Base-by-base conservation (phyloP, 495 filamentous ascomycete genomes). In the Podospora appendiculata region DNA sequence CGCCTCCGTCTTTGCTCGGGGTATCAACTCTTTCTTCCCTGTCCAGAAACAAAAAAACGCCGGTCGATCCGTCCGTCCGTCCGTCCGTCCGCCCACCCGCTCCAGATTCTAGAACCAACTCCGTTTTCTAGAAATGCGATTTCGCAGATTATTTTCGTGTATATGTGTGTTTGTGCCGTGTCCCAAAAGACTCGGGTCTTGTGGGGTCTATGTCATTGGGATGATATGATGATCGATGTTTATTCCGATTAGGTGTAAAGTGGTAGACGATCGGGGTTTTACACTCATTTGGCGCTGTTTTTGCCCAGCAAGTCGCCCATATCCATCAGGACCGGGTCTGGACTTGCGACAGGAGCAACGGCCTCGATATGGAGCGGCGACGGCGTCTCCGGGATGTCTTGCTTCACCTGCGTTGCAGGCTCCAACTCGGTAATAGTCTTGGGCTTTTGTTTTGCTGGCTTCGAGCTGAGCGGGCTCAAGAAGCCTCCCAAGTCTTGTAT, bases 401-500 rank as follows among this genome's bases (percentile, higher is more conserved):
- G 48, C 44, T 53, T 49, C 25, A 50, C 58, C 48, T 70, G 70
- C 40, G 65, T 58, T 32, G 72, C 70, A 18, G 70, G 54, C 48
- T 63, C 65, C 32, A 69, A 61, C 44, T 68, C 67, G 16, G 66
- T 60, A 13, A 25, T 54, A 41, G 57, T 61, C 46, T 51, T 51
- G 4, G 44, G 14, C 39, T 57, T 65, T 25, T 58, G 50, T 19
- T 48, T 55, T 4, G 60, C 43, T 3, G 59, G 56, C 14, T 47
- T 67, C 12, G 59, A 41, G 12, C 54, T 59, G 7, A 60, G 55
- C 25, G 65, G 71, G 18, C 38, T 67, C 50, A 80, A 57, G 11
- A 81, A 66, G 18, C 79, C 79, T 11, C 83, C 76, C 1, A 85
- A 53, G 55, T 86, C 83, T 51, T 85, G 78, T 2, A 86, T 63